Base-by-base conservation (phyloP, 2,329 filamentous ascomycete genomes). In the Balansia obtecta region DNA sequence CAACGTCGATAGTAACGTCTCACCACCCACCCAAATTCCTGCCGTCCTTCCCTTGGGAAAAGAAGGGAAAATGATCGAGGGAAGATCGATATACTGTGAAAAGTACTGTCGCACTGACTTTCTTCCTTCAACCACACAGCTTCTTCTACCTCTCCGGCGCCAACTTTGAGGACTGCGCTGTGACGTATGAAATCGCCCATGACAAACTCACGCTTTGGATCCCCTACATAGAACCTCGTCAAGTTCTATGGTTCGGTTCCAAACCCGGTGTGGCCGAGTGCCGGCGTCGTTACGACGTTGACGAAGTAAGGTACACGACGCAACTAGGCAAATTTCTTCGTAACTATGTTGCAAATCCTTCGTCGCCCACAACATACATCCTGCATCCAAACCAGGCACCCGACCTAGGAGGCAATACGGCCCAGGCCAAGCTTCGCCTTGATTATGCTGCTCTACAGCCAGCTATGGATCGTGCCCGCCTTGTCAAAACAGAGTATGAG, bases 401-500 rank as follows among this genome's bases (percentile, higher is more conserved):
- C 5, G 57, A 65, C 27, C 34, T 52, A n/a, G 49, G 41, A 30
- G 22, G 27, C 30, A 1, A 48, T 18, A n/a, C 18, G 20, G 13
- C 8, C 20, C 48, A 47, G 16, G 2, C 18, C 58, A 57, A 49
- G 59, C 71, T 48, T 4, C 58, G 59, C 30, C 66, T 82, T 54
- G 73, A 85, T 63, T 64, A 66, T 42, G 62, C 63, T 13, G 68
- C 66, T 10, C 72, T 96, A 10, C 76, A 77, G 55, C 75, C 76
- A 1, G 86, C 86, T 46, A 90, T 96, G 68, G 85, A 95, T 61
- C 76, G 80, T 50, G 83, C 85, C 20, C 84, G 91, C 33, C 84
- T 91, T 1, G 74, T 87, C 65, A 97, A 97, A 70, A 83, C 86
- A 45, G 75, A 78, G n/a, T 88, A 94, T 63, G 91, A 98, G 63